phyloP scores from a whole-genome alignment of 2,329 filamentous ascomycete genomes.

The Pseudocercospora musae region DNA sequence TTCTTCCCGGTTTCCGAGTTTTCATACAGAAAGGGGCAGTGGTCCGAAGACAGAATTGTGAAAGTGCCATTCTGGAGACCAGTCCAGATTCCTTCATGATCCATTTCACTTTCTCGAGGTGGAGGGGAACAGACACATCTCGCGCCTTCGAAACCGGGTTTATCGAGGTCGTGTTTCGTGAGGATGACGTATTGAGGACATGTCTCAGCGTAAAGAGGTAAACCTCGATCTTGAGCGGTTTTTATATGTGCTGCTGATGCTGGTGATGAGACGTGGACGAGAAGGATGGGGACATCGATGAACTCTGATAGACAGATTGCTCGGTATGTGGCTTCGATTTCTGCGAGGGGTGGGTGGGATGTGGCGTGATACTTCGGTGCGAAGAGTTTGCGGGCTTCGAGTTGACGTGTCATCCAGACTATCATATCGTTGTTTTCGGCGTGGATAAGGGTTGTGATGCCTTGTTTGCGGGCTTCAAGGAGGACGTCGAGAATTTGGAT shows the following conservation, averaged over 20 bases:
- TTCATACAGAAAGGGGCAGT: slow-evolving; percentile 52
- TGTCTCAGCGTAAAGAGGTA: slow-evolving; percentile 54
- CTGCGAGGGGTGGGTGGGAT: slow-evolving; percentile 50
- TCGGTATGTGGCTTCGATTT: slow-evolving; percentile 53
- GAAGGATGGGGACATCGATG: slow-evolving; percentile 52
- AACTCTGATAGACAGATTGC: slow-evolving; percentile 51
- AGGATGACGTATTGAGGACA: slow-evolving; percentile 57
- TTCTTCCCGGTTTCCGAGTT: slow-evolving; percentile 50
- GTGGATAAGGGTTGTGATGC: slow-evolving; percentile 56
- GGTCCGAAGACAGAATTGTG: slow-evolving; percentile 50
- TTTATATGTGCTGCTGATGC: slow-evolving; percentile 48
- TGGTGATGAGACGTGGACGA: slow-evolving; percentile 53
- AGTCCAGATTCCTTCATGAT: slow-evolving; percentile 52
- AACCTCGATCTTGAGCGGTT: slow-evolving; percentile 47
- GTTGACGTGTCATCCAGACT: slow-evolving; percentile 53
- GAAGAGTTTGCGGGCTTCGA: slow-evolving; percentile 48
- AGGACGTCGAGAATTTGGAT: slow-evolving; percentile 39
- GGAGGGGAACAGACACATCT: slow-evolving; percentile 57
- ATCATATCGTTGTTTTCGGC: slow-evolving; percentile 55
- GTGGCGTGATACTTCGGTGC: slow-evolving; percentile 53
- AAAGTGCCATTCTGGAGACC: slow-evolving; percentile 53
- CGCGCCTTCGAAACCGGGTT: slow-evolving; percentile 53
- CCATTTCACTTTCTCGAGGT: slow-evolving; percentile 46
- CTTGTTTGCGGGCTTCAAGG: slow-evolving; percentile 40
- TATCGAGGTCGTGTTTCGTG: slow-evolving; percentile 50